A percentile compares a stretch with the other conserved stretches of the same genome.
These are phyloP conservation scores for Moniliophthora roreri DNA, from an alignment of 1,284 basidiomycete genomes.

Conservation along the genomic window DNA sequence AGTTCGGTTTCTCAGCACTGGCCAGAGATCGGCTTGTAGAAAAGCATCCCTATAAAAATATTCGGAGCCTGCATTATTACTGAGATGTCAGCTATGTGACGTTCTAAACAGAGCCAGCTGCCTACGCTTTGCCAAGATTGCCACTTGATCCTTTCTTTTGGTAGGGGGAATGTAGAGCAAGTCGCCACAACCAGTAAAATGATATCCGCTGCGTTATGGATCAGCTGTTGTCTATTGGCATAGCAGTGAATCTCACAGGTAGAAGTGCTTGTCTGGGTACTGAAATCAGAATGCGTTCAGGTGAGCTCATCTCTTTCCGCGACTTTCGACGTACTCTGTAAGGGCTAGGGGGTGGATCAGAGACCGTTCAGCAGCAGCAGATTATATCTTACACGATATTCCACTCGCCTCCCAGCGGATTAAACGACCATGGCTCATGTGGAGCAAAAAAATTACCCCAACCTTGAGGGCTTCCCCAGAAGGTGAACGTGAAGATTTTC, in stretches of 20 bases:
- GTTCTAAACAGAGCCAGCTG: not conserved
- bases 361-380: not conserved
- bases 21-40: not conserved
- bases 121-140: slow-evolving; percentile 10
- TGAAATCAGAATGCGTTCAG: not conserved
- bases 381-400: slow-evolving; percentile 2
- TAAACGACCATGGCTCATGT: slow-evolving; percentile 1
- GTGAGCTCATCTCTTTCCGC: not conserved
- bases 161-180: slow-evolving; percentile 1
- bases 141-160: slow-evolving; percentile 8
- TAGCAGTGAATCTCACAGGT: slow-evolving; percentile 1
- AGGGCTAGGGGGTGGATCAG: not conserved
- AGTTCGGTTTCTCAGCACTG: not conserved
- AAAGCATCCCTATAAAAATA: slow-evolving; percentile 6
- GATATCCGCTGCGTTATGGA: slow-evolving; percentile 1
- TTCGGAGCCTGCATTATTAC: not conserved
- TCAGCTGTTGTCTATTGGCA: not conserved
- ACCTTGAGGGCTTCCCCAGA: slow-evolving; percentile 7
- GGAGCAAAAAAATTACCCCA: slow-evolving; percentile 4
- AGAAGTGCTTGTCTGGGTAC: slow-evolving; percentile 9
- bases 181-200: slow-evolving; percentile 9
- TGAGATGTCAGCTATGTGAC: not conserved
- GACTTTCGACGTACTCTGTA: slow-evolving; percentile 1
- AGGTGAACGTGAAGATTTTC: slow-evolving; percentile 9
- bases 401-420: slow-evolving; percentile 6